These are phyloP conservation scores for Kwoniella botswanensis DNA, from an alignment of 768 basidiomycete species.

Conservation along the genomic window DNA sequence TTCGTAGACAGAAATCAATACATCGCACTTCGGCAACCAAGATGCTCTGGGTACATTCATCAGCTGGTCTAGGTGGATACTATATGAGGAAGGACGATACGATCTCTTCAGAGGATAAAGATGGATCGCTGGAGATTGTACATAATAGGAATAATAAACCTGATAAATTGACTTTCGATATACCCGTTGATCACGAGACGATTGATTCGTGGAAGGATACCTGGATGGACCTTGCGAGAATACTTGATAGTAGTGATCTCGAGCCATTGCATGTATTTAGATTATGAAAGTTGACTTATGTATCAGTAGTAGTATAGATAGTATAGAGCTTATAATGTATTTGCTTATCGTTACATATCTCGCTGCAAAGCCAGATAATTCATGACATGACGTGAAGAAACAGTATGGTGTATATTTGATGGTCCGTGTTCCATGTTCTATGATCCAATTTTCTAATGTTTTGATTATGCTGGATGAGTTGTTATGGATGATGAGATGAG, in stretches of 20 bases:
- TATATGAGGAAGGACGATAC: conserved; percentile 14
- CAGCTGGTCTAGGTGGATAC: conserved; percentile 2
- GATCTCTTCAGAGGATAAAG: neutral
- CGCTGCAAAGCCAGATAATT: neutral
- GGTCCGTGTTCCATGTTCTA: conserved; percentile 1
- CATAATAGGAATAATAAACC: neutral
- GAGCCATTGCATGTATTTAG: neutral
- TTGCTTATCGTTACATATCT: neutral
- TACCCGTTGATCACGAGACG: neutral
- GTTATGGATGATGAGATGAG: neutral
- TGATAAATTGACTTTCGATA: neutral
- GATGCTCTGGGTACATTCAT: conserved; percentile 13
- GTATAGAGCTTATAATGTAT: neutral
- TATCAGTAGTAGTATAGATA: neutral
- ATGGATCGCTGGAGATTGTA: neutral
- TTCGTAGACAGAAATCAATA: conserved; percentile 16
- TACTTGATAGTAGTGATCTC: neutral
- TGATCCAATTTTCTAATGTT: neutral
- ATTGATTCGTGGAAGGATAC: neutral
- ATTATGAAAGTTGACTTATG: neutral
- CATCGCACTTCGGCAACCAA: conserved; percentile 8
- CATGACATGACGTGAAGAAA: conserved; percentile 7
- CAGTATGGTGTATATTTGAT: neutral
- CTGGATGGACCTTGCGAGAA: neutral
- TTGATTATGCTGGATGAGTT: neutral